Evolutionary conservation across 352 stramenopile species (phyloP).

Genomic region (Phytophthora constricta): DNA sequence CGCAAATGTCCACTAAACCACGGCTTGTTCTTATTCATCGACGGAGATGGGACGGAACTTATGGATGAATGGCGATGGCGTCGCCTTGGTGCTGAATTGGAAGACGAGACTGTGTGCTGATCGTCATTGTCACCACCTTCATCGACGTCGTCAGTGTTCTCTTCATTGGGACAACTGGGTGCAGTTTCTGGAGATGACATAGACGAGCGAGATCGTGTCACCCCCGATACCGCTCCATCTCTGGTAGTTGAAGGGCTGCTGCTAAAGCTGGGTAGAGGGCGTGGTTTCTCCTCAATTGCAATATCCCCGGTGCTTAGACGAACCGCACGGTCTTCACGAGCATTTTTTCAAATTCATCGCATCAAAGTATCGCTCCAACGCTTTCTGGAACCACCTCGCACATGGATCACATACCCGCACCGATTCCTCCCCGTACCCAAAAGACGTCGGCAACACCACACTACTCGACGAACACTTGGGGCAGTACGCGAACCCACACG

Average conservation of each 20-base stretch:
- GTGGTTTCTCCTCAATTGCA: slow-evolving; percentile 30
- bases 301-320: slow-evolving; percentile 24
- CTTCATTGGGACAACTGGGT: slow-evolving; percentile 20
- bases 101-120: slow-evolving; percentile 9
- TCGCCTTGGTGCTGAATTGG: slow-evolving; percentile 23
- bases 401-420: slow-evolving; percentile 71
- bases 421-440: slow-evolving; percentile 56
- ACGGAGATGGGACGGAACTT: slow-evolving; percentile 22
- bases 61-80: slow-evolving; percentile 38
- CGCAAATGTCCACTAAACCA: slow-evolving; percentile 80
- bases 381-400: slow-evolving; percentile 68
- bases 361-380: slow-evolving; percentile 74
- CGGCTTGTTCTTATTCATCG: slow-evolving; percentile 42
- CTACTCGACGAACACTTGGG: slow-evolving; percentile 67
- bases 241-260: slow-evolving; percentile 17
- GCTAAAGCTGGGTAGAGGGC: slow-evolving; percentile 12
- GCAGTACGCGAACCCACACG: slow-evolving; percentile 70
- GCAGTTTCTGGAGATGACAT: slow-evolving; percentile 28
- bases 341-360: slow-evolving; percentile 49
- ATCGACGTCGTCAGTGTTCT: slow-evolving; percentile 22
- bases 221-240: slow-evolving; percentile 17
- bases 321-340: slow-evolving; percentile 16
- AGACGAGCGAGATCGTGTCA: slow-evolving; percentile 26
- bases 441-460: slow-evolving; percentile 61
- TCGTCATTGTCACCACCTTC: slow-evolving; percentile 33